Evolutionary conservation across 805 yeast species (phyloP).

Genomic region (Danielozyma ontarioensis): DNA sequence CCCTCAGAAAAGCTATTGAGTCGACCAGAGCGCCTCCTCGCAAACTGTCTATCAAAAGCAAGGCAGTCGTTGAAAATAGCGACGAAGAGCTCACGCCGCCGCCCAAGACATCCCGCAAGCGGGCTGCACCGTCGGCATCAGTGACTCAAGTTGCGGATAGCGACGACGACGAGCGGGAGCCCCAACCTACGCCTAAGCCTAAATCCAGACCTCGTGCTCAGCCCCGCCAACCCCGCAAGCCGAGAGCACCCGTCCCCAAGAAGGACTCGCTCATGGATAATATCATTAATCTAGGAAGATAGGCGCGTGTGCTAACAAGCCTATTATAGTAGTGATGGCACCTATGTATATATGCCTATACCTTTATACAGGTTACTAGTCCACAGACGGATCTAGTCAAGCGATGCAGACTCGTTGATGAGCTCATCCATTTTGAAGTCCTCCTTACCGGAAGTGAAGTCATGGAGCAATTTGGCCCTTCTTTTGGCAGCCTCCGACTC

Average conservation of each 20-base stretch:
- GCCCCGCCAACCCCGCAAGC: background rate
- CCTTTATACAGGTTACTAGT: too few relatives aligned
- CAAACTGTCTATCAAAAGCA: conserved; percentile 2
- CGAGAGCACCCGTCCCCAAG: background rate
- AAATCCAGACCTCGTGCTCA: conserved; percentile 1
- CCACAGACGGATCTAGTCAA: too few relatives aligned
- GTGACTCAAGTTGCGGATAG: conserved; percentile 12
- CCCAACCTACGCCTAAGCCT: background rate
- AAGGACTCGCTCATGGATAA: conserved; percentile 7
- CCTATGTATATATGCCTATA: background rate
- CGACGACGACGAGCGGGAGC: conserved; percentile 2
- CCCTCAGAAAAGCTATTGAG: too few relatives aligned
- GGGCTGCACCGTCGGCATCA: conserved; percentile 10
- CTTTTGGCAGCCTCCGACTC: conserved; percentile 35
- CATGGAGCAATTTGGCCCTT: conserved; percentile 54
- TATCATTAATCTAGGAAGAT: conserved; percentile 8
- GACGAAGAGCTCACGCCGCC: conserved; percentile 11
- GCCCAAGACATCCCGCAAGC: conserved; percentile 19
- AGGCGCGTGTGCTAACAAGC: background rate
- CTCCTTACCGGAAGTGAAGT: conserved; percentile 65
- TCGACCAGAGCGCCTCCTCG: too few relatives aligned
- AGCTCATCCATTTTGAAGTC: conserved; percentile 64
- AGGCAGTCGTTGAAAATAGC: conserved; percentile 1
- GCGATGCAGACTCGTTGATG: conserved; percentile 66
- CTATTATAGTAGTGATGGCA: too few relatives aligned